Conservation (phyloP, 805 yeast genomes). For the Barnettozyma vustinii region DNA sequence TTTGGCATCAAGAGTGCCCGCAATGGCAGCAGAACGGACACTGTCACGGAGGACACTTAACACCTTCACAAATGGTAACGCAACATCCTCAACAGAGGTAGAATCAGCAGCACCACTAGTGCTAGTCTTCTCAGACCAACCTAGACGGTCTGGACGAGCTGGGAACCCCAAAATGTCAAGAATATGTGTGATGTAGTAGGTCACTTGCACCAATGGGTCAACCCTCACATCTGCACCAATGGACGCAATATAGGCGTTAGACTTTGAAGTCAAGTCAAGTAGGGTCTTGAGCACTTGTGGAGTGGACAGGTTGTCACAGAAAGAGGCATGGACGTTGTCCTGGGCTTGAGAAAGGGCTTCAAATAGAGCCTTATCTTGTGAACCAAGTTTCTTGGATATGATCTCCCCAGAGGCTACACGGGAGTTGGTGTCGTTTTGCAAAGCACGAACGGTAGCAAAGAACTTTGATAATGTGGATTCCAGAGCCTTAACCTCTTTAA, state of each 20-base stretch:
- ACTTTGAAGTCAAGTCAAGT: constrained; percentile 59
- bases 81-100: constrained; percentile 52
- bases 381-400: constrained; percentile 57
- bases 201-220: constrained; percentile 61
- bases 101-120: background rate
- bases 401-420: constrained; percentile 40
- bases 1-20: constrained; percentile 38
- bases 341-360: constrained; percentile 47
- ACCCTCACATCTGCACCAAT: constrained; percentile 47
- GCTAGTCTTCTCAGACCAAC: constrained; percentile 57
- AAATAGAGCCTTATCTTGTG: constrained; percentile 50
- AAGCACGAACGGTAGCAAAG: constrained; percentile 82
- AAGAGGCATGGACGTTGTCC: constrained; percentile 61
- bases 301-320: constrained; percentile 84
- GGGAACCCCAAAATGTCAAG: constrained; percentile 73
- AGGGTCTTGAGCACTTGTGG: constrained; percentile 66
- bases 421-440: constrained; percentile 59
- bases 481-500: constrained; percentile 68
- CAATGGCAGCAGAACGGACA: constrained; percentile 70
- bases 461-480: constrained; percentile 77
- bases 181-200: constrained; percentile 66
- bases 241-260: constrained; percentile 69
- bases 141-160: constrained; percentile 61
- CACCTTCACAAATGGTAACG: constrained; percentile 74
- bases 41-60: constrained; percentile 77